Evolutionary conservation across 768 basidiomycete species (phyloP).

Genomic region (Amanita molliuscula): DNA sequence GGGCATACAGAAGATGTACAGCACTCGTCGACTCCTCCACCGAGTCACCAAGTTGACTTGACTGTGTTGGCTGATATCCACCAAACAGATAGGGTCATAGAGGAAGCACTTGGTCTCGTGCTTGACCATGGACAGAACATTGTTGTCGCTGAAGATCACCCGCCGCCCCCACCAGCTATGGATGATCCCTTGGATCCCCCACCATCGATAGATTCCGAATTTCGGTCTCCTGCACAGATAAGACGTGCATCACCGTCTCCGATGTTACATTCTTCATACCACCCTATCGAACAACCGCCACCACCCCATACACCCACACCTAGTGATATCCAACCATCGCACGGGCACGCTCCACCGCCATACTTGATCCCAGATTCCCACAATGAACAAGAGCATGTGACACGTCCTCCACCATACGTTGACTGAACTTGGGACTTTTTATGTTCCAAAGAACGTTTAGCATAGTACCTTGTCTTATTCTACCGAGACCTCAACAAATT

Average conservation of each 20-base stretch:
- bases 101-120: constrained; percentile 46
- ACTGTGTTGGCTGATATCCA: constrained; percentile 51
- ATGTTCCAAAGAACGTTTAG: background rate
- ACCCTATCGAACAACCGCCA: constrained; percentile 18
- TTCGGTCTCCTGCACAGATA: constrained; percentile 37
- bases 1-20: constrained; percentile 65
- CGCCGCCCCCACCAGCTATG: constrained; percentile 72
- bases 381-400: constrained; percentile 41
- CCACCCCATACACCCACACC: constrained; percentile 21
- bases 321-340: constrained; percentile 24
- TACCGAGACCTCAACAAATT: constrained; percentile 3
- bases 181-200: constrained; percentile 87
- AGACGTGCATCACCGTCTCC: constrained; percentile 26
- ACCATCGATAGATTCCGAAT: constrained; percentile 79
- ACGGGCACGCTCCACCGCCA: constrained; percentile 67
- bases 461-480: constrained; percentile 3
- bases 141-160: constrained; percentile 24
- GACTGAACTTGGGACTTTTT: constrained; percentile 23
- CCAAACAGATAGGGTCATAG: constrained; percentile 38
- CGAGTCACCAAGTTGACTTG: constrained; percentile 59
- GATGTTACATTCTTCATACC: constrained; percentile 19
- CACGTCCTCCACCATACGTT: constrained; percentile 53
- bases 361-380: constrained; percentile 51
- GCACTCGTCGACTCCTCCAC: constrained; percentile 60
- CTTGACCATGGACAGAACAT: constrained; percentile 40